Percentiles rank a stretch among this genome's conserved stretches.
Conservation (phyloP, 2,329 filamentous ascomycete genomes). For the Monosporascus sp. region DNA sequence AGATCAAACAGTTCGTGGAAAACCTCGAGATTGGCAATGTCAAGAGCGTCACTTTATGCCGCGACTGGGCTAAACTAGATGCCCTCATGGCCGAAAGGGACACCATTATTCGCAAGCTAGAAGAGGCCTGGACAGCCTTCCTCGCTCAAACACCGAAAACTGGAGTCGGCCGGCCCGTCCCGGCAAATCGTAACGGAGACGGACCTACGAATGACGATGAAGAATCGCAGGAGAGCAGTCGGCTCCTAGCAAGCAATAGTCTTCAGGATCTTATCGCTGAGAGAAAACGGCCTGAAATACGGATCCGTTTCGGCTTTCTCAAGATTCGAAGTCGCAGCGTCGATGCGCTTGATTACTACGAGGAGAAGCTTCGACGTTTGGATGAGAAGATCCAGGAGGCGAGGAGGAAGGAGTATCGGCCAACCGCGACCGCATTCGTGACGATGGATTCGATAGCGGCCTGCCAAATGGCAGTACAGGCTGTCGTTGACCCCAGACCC, state of each 20-base stretch:
- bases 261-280: slow-evolving; percentile 36
- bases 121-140: slow-evolving; percentile 77
- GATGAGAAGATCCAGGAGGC: slow-evolving; percentile 70
- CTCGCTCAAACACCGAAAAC: slow-evolving; percentile 49
- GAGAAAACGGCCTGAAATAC: slow-evolving; percentile 58
- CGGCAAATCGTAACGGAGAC: slow-evolving; percentile 14
- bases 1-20: slow-evolving; percentile 83
- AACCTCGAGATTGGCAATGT: slow-evolving; percentile 85
- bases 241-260: slow-evolving; percentile 49
- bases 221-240: slow-evolving; percentile 50
- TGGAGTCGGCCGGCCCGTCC: slow-evolving; percentile 11
- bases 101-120: slow-evolving; percentile 63
- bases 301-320: slow-evolving; percentile 74
- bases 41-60: slow-evolving; percentile 79
- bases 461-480: slow-evolving; percentile 92
- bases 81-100: slow-evolving; percentile 63
- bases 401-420: slow-evolving; percentile 68
- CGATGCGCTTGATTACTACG: slow-evolving; percentile 92
- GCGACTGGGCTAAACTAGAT: slow-evolving; percentile 82
- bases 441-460: slow-evolving; percentile 95
- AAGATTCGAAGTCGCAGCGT: slow-evolving; percentile 66
- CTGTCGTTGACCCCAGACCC: slow-evolving; percentile 84
- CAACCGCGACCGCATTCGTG: slow-evolving; percentile 85
- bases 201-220: slow-evolving; percentile 29
- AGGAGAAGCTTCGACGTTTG: slow-evolving; percentile 72